Evolutionary conservation across 768 basidiomycete genomes (phyloP).

Genomic region (Tricholoma sp.): DNA sequence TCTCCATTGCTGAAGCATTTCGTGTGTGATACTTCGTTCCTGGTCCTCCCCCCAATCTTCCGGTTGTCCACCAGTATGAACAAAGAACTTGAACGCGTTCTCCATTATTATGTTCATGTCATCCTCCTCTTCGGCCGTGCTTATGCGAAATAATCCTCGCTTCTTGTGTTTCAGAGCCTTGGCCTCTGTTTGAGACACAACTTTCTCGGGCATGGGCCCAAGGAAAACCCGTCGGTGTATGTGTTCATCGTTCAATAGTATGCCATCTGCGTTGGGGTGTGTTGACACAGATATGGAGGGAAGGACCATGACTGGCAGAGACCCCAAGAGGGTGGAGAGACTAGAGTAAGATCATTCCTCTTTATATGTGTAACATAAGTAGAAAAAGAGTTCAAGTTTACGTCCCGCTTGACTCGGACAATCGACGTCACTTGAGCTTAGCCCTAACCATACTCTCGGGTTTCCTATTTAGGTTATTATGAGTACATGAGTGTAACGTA

Average conservation of each 20-base stretch:
- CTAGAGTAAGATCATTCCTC: not conserved
- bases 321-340: not conserved
- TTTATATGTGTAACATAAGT: not conserved
- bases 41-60: constrained; percentile 64
- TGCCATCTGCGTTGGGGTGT: not conserved
- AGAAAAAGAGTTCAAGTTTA: not conserved
- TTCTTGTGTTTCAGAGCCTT: constrained; percentile 24
- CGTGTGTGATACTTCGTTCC: constrained; percentile 45
- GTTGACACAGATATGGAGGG: constrained; percentile 16
- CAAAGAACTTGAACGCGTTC: constrained; percentile 60
- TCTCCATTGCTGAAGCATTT: constrained; percentile 57
- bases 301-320: constrained; percentile 3
- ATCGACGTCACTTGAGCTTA: no score
- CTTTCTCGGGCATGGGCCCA: constrained; percentile 69
- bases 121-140: constrained; percentile 22
- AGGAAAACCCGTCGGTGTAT: constrained; percentile 57
- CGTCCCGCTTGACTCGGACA: no score
- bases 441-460: no score
- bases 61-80: constrained; percentile 54
- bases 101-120: constrained; percentile 48
- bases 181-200: constrained; percentile 38
- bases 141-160: constrained; percentile 19
- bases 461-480: no score
- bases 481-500: no score
- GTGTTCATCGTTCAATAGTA: constrained; percentile 19